A percentile compares a stretch with the other conserved stretches of the same genome.
These are phyloP conservation scores for Camelina laxa DNA, from an alignment of 345 rosid genomes.

Conservation along the genomic window DNA sequence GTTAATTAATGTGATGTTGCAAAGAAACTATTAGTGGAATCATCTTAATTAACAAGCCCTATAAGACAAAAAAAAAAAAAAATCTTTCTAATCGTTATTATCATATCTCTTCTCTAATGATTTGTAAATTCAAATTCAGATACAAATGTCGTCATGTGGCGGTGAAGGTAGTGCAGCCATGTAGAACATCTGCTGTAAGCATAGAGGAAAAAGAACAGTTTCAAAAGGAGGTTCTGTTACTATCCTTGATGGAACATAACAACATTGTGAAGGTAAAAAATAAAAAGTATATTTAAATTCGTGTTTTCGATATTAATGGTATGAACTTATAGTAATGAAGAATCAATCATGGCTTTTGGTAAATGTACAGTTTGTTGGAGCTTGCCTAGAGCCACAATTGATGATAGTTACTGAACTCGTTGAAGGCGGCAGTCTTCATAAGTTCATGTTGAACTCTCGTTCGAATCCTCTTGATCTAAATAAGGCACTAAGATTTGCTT, in stretches of 20 bases:
- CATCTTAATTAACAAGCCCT: too few species aligned
- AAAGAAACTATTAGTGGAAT: too few species aligned
- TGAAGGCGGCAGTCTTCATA: conserved; percentile 56
- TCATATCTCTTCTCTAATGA: too few species aligned
- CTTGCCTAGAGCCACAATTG: conserved; percentile 59
- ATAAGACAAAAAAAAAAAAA: too few species aligned
- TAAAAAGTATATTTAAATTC: background rate
- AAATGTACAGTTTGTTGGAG: conserved; percentile 46
- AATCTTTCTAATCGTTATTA: too few species aligned
- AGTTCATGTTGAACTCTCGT: conserved; percentile 51
- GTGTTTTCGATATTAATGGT: background rate
- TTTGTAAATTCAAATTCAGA: too few species aligned
- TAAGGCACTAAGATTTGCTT: conserved; percentile 52
- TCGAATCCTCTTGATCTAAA: conserved; percentile 50
- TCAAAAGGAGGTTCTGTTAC: conserved; percentile 29
- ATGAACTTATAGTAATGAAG: too few species aligned
- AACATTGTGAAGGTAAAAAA: conserved; percentile 58
- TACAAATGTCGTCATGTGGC: too few species aligned
- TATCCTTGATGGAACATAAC: conserved; percentile 54
- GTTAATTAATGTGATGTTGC: too few species aligned
- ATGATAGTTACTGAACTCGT: conserved; percentile 64
- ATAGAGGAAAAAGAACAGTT: conserved; percentile 50
- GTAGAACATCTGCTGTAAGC: conserved; percentile 42
- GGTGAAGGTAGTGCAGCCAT: conserved; percentile 59
- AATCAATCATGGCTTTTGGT: too few species aligned